Conservation (phyloP, 345 rosid species). For the Salix koriyanagi region DNA sequence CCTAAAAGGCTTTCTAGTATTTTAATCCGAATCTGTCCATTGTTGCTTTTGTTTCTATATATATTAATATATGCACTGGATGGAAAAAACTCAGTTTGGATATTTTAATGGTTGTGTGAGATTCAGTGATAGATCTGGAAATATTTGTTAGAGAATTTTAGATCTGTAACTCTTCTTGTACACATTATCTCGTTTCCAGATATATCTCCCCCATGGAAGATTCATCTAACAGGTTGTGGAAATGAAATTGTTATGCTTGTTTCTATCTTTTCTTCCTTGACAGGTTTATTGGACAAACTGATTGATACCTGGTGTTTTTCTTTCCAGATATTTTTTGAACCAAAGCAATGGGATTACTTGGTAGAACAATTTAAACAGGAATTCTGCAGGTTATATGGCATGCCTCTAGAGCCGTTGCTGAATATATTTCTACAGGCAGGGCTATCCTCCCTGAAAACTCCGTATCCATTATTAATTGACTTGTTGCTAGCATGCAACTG, state of each 20-base stretch:
- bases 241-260: background rate
- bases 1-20: background rate
- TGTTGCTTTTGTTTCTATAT: background rate
- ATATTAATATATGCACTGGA: background rate
- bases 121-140: background rate
- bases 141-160: background rate
- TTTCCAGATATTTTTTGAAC: constrained; percentile 75
- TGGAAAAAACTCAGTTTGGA: background rate
- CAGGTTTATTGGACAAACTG: background rate
- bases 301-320: constrained; percentile 9
- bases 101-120: background rate
- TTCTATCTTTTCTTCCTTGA: background rate
- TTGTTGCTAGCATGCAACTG: background rate
- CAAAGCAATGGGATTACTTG: constrained; percentile 87
- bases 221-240: background rate
- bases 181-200: too few species aligned
- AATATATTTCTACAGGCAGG: constrained; percentile 95
- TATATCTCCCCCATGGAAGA: background rate
- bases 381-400: constrained; percentile 91
- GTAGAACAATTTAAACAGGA: constrained; percentile 88
- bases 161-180: background rate
- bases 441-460: constrained; percentile 88
- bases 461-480: constrained; percentile 54
- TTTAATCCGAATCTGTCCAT: background rate
- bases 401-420: constrained; percentile 86